Evolutionary conservation across 345 rosid species (phyloP), one percentile per base, ranked within the genome.

Genomic region (Euclidium syriacum): DNA sequence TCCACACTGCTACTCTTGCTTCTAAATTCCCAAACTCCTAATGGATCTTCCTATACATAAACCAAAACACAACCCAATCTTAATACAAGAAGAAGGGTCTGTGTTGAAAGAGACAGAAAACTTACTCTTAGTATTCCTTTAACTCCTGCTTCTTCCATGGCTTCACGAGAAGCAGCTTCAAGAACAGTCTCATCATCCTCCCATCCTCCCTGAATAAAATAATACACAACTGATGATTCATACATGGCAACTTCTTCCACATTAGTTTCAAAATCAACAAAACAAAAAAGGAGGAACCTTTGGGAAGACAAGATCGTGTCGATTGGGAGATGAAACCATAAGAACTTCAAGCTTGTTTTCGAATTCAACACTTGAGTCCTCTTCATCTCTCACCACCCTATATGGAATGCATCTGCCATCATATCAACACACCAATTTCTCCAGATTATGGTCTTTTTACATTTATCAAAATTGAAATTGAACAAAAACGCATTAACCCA

Each of bases 121-220:
- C 9, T 52, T 79, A 92, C 98, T 67, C 67, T 67, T 24, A 89
- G 85, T 29, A 62, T 56, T 80, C 98, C 97, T 80, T 73, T 79
- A 7, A 92, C 88, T 59, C 98, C 98, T 0, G 98, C 97, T 80
- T 92, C 98, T 80, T 92, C 98, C 44, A 83, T 32, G 61, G 98
- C 90, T 76, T 89, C 97, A 10, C 97, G 96, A 52, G 81, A 58
- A 51, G 98, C 98, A 52, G 98, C 98, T 78, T 92, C 85, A 24
- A 65, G 63, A 43, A 87, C 67, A 23, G 94, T 85, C 75, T 92
- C 98, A 71, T 92, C 97, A 68, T 89, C 78, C 77, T 92, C 98
- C 98, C 98, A 92, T 46, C 98, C 98, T 58, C 98, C 98, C 97
- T 92, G 67, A 16, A 62, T 16, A 22, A 9, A 9, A 6, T 3